Conservation (phyloP, 345 rosid species). For the Firmiana major region DNA sequence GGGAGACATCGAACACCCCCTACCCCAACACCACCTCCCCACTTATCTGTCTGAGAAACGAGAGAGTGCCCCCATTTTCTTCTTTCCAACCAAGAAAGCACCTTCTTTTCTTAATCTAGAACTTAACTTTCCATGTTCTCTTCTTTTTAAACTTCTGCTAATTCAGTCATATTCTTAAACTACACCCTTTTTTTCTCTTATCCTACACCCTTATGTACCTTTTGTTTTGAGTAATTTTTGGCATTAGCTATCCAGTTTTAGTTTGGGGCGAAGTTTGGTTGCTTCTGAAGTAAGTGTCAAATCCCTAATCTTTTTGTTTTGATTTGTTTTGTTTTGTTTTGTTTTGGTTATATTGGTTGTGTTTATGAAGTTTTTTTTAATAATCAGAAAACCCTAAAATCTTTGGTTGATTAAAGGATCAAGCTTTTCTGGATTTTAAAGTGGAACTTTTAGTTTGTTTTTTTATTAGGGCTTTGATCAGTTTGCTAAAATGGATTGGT, state of each 20-base stretch:
- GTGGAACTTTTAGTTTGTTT: neutral
- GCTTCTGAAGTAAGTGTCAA: constrained; percentile 12
- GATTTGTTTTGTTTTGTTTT: neutral
- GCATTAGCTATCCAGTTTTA: neutral
- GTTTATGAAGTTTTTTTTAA: neutral
- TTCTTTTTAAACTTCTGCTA: neutral
- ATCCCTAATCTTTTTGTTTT: constrained; percentile 1
- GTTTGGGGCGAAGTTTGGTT: constrained; percentile 11
- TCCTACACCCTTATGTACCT: neutral
- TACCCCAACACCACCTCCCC: neutral
- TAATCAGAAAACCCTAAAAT: neutral
- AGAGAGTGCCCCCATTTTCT: constrained; percentile 12
- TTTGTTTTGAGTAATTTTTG: neutral
- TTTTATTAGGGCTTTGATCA: constrained; percentile 8
- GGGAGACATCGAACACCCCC: constrained; percentile 12
- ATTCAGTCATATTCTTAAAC: neutral
- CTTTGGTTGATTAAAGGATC: neutral
- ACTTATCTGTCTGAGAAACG: constrained; percentile 6
- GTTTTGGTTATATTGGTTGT: too few relatives aligned
- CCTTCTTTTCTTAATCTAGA: neutral
- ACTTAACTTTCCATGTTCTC: neutral
- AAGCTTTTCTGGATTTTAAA: neutral
- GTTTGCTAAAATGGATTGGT: neutral
- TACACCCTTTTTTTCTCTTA: neutral
- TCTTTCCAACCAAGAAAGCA: neutral